Conservation (phyloP, 352 stramenopile genomes). For the Phytophthora cactorum region DNA sequence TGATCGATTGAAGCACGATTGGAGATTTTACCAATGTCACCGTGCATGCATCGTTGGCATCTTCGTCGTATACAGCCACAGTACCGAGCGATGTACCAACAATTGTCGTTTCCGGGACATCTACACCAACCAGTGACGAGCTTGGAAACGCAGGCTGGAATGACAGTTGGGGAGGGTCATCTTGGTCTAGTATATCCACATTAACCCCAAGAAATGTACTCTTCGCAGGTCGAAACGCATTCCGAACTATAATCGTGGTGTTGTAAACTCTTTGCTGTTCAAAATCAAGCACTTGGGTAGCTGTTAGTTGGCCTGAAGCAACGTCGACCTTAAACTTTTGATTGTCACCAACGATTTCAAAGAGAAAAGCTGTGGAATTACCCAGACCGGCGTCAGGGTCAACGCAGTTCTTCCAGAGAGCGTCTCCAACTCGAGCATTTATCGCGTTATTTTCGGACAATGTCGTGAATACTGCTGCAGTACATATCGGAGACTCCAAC, state of each 20-base stretch:
- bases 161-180: slow-evolving; percentile 23
- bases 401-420: slow-evolving; percentile 49
- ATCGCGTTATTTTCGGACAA: slow-evolving; percentile 40
- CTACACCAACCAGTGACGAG: neutral
- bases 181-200: slow-evolving; percentile 18
- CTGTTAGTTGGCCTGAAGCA: slow-evolving; percentile 17
- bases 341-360: slow-evolving; percentile 39
- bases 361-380: slow-evolving; percentile 34
- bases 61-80: slow-evolving; percentile 28
- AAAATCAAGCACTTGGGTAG: slow-evolving; percentile 20
- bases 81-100: slow-evolving; percentile 25
- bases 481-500: slow-evolving; percentile 25
- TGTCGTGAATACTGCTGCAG: neutral
- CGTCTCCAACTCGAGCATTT: slow-evolving; percentile 32
- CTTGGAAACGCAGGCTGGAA: slow-evolving; percentile 23
- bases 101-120: slow-evolving; percentile 20
- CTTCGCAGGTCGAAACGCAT: slow-evolving; percentile 22
- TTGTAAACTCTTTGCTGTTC: slow-evolving; percentile 22
- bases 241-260: slow-evolving; percentile 20
- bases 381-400: slow-evolving; percentile 49
- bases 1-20: slow-evolving; percentile 15
- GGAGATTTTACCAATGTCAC: slow-evolving; percentile 7
- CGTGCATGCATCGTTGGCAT: slow-evolving; percentile 21
- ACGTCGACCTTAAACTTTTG: slow-evolving; percentile 13
- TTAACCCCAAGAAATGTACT: slow-evolving; percentile 18